Evolutionary conservation across 1,284 basidiomycete species (phyloP).

Genomic region (Rugosomyces carneus): DNA sequence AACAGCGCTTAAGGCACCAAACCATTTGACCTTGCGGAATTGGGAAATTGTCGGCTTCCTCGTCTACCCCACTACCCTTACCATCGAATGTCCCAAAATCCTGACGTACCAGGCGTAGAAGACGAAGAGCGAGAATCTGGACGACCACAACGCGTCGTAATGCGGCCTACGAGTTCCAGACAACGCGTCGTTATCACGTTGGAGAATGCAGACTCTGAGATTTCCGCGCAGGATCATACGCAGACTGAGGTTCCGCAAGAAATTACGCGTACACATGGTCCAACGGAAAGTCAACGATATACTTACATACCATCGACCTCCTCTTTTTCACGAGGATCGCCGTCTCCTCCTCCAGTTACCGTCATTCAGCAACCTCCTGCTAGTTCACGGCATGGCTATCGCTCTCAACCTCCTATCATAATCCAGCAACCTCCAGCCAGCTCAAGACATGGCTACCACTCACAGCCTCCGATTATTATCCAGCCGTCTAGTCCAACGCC

Average conservation of each 20-base stretch:
- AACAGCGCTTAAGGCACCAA: background rate
- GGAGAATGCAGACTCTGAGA: background rate
- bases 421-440: background rate
- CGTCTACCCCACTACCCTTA: background rate
- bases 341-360: too few species aligned
- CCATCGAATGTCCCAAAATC: background rate
- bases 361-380: background rate
- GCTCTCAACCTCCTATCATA: background rate
- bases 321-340: slow-evolving; percentile 1
- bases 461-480: too few species aligned
- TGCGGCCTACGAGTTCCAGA: background rate
- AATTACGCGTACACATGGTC: background rate
- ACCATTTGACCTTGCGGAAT: background rate
- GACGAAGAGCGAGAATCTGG: background rate
- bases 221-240: background rate
- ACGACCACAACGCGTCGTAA: background rate
- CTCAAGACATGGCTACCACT: too few species aligned
- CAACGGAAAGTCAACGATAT: background rate
- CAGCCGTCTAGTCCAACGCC: too few species aligned
- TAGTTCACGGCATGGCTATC: background rate
- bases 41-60: background rate
- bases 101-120: background rate
- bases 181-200: background rate
- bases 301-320: slow-evolving; percentile 12
- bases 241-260: background rate